Evolutionary conservation across 2,329 filamentous ascomycete species (phyloP).

Genomic region (Colletotrichum salicis): DNA sequence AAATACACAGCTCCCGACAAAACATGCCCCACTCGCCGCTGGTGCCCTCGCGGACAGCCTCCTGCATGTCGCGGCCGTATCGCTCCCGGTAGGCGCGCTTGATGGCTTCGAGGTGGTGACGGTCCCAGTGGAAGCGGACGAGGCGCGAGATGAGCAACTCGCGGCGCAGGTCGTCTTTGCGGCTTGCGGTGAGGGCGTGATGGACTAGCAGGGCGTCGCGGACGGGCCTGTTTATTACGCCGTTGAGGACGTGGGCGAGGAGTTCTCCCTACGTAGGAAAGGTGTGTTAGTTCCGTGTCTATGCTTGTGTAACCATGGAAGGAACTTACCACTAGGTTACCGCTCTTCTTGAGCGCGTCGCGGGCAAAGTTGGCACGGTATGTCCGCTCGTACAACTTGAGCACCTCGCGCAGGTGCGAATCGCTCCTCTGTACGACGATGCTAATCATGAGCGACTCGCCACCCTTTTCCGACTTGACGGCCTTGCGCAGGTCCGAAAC

Average conservation of each 20-base stretch:
- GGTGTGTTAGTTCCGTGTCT: constrained; percentile 3
- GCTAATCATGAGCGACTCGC: constrained; percentile 87
- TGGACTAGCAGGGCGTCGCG: constrained; percentile 91
- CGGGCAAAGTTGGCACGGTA: constrained; percentile 86
- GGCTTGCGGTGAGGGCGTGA: constrained; percentile 84
- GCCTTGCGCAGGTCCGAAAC: constrained; percentile 75
- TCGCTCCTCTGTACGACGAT: constrained; percentile 87
- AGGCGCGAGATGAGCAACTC: constrained; percentile 90
- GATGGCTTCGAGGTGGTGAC: constrained; percentile 80
- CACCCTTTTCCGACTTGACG: constrained; percentile 79
- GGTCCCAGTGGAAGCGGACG: constrained; percentile 93
- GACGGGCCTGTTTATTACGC: constrained; percentile 93
- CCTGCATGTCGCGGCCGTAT: constrained; percentile 79
- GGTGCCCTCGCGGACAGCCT: constrained; percentile 81
- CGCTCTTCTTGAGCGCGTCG: constrained; percentile 87
- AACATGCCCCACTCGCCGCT: constrained; percentile 82
- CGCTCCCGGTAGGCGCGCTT: constrained; percentile 83
- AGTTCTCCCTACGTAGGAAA: constrained; percentile 79
- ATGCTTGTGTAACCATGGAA: neutral
- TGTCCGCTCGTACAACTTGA: constrained; percentile 78
- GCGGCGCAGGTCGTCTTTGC: constrained; percentile 77
- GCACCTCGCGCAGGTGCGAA: constrained; percentile 80
- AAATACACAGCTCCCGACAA: constrained; percentile 75
- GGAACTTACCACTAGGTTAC: constrained; percentile 86
- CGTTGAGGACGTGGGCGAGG: constrained; percentile 94